Conservation (phyloP, 2,329 filamentous ascomycete species). For the Xylariaceae sp. region DNA sequence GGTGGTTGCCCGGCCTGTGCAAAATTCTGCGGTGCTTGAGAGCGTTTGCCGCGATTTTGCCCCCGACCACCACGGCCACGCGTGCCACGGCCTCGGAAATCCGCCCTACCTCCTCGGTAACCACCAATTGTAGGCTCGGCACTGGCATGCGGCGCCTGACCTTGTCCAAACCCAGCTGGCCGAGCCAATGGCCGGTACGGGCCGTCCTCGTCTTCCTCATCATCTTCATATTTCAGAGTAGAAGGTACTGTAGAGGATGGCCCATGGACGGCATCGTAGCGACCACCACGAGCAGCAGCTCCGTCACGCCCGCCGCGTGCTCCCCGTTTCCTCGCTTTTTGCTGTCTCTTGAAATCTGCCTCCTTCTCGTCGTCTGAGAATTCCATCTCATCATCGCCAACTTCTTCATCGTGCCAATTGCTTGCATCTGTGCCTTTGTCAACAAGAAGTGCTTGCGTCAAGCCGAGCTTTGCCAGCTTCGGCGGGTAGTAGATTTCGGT, state of each 20-base stretch:
- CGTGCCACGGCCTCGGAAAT: conserved; percentile 44
- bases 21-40: conserved; percentile 28
- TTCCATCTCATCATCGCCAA: conserved; percentile 79
- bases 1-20: conserved; percentile 30
- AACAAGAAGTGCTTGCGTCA: conserved; percentile 75
- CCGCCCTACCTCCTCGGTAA: conserved; percentile 41
- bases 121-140: conserved; percentile 38
- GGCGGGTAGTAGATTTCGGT: conserved; percentile 75
- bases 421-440: conserved; percentile 90
- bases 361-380: conserved; percentile 98
- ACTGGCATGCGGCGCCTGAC: conserved; percentile 36
- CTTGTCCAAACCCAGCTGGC: conserved; percentile 58
- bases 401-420: conserved; percentile 91
- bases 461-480: conserved; percentile 75
- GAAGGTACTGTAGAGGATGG: conserved; percentile 33
- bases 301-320: conserved; percentile 36
- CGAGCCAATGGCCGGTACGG: conserved; percentile 69
- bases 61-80: conserved; percentile 38
- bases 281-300: conserved; percentile 32
- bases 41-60: conserved; percentile 39
- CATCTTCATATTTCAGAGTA: conserved; percentile 65
- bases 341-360: conserved; percentile 68
- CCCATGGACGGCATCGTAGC: conserved; percentile 34
- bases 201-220: conserved; percentile 55
- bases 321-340: conserved; percentile 61